phyloP scores from a whole-genome alignment of 305 asterid genomes.

The Fraxinus greggii region DNA sequence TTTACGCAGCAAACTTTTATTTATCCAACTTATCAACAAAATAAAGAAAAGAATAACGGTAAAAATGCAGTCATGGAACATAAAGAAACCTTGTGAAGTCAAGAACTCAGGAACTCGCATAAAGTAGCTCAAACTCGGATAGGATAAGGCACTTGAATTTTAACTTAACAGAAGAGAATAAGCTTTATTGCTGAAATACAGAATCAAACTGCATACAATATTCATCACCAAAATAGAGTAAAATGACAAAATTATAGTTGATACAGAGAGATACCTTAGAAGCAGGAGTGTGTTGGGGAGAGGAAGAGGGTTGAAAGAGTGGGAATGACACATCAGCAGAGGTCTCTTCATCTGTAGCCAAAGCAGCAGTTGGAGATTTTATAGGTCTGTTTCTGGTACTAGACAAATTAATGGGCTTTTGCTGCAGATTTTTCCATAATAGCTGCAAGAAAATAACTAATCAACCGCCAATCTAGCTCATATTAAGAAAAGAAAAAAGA shows the following conservation, averaged over 20 bases:
- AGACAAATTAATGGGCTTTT: constrained; percentile 28
- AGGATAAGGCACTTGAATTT: not conserved
- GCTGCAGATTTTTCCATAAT: constrained; percentile 30
- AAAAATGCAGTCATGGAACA: not conserved
- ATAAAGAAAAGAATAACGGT: not conserved
- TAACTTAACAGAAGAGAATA: not conserved
- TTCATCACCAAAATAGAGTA: not conserved
- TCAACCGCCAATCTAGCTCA: constrained; percentile 5
- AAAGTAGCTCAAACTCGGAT: not conserved
- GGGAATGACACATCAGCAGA: constrained; percentile 45
- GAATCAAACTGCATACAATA: not conserved
- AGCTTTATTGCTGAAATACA: not conserved
- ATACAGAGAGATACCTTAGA: constrained; percentile 46
- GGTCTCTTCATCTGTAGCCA: constrained; percentile 36
- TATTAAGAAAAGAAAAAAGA: not conserved
- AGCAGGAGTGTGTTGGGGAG: constrained; percentile 54
- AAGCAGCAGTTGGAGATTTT: constrained; percentile 31
- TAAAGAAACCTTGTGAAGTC: not conserved
- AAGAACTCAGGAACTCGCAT: not conserved
- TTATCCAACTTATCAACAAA: not conserved
- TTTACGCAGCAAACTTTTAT: not conserved
- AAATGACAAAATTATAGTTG: not conserved
- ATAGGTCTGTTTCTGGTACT: constrained; percentile 34
- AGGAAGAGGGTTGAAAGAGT: constrained; percentile 44
- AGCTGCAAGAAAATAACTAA: constrained; percentile 21